These are phyloP conservation scores for Garcia nutans DNA, from an alignment of 345 rosid species.

Conservation along the genomic window DNA sequence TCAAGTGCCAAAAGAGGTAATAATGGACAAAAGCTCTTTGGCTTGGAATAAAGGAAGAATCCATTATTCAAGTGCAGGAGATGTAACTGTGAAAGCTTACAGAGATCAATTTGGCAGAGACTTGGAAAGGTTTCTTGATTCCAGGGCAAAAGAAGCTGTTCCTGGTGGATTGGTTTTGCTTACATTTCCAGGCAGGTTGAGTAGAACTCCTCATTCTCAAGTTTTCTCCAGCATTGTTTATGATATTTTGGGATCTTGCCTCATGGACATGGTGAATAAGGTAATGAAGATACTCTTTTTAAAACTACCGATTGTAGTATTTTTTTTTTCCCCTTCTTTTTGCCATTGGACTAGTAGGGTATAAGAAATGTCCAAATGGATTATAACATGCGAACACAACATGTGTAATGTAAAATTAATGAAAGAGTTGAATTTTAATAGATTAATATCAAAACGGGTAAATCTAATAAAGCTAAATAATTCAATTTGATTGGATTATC, in stretches of 20 bases:
- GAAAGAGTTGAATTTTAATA: too few relatives aligned
- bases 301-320: too few relatives aligned
- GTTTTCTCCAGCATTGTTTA: background rate
- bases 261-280: slow-evolving; percentile 1
- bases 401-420: too few relatives aligned
- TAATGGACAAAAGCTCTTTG: slow-evolving; percentile 9
- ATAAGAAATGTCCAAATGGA: too few relatives aligned
- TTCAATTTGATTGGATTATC: too few relatives aligned
- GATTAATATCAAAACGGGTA: too few relatives aligned
- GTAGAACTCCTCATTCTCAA: slow-evolving; percentile 4
- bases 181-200: background rate
- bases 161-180: slow-evolving; percentile 10
- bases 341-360: too few relatives aligned
- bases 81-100: slow-evolving; percentile 12
- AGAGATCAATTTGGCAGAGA: slow-evolving; percentile 7
- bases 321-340: too few relatives aligned
- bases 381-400: too few relatives aligned
- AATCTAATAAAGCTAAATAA: too few relatives aligned
- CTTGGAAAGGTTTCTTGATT: slow-evolving; percentile 12
- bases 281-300: background rate
- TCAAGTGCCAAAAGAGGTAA: background rate
- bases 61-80: background rate
- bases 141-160: slow-evolving; percentile 19
- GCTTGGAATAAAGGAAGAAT: slow-evolving; percentile 26
- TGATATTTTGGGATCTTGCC: slow-evolving; percentile 10